Conservation (phyloP, 306 rosid genomes). For the Prunus mongolica region DNA sequence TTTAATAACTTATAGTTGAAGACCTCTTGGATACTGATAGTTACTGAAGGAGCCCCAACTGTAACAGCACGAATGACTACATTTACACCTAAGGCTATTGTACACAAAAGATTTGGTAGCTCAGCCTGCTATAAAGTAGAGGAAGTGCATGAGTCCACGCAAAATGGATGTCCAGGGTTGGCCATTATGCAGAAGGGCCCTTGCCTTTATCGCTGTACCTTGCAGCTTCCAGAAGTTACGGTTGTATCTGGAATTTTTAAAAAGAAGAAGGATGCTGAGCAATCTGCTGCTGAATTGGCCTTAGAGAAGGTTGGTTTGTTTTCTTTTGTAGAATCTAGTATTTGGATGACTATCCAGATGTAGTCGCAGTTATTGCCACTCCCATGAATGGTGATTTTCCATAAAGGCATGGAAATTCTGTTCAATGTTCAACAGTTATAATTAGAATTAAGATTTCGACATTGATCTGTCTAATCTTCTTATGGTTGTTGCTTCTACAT, state of each 20-base stretch:
- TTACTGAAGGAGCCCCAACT: constrained; percentile 27
- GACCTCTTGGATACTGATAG: constrained; percentile 45
- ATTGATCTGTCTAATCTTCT: neutral
- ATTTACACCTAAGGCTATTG: constrained; percentile 70
- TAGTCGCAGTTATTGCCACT: neutral
- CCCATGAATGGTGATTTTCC: neutral
- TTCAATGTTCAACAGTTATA: neutral
- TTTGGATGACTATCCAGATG: neutral
- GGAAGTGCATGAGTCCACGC: constrained; percentile 60
- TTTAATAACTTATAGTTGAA: constrained; percentile 6
- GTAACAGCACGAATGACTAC: constrained; percentile 29
- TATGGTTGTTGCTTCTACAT: neutral
- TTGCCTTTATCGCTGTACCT: constrained; percentile 62
- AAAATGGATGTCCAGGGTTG: constrained; percentile 70
- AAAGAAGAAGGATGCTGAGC: constrained; percentile 95
- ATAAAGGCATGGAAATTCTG: neutral
- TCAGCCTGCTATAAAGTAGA: constrained; percentile 57
- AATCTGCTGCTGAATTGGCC: constrained; percentile 87
- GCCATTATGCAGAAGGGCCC: constrained; percentile 56
- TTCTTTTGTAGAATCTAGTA: neutral
- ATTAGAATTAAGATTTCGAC: neutral
- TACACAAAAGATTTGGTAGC: constrained; percentile 58
- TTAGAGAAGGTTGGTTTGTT: constrained; percentile 57
- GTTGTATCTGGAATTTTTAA: constrained; percentile 64
- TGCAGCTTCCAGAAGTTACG: constrained; percentile 76